Percentiles rank a stretch among this genome's conserved stretches.
phyloP scores from a whole-genome alignment of 2,329 filamentous ascomycete genomes.

The Malbranchea zuffiana region DNA sequence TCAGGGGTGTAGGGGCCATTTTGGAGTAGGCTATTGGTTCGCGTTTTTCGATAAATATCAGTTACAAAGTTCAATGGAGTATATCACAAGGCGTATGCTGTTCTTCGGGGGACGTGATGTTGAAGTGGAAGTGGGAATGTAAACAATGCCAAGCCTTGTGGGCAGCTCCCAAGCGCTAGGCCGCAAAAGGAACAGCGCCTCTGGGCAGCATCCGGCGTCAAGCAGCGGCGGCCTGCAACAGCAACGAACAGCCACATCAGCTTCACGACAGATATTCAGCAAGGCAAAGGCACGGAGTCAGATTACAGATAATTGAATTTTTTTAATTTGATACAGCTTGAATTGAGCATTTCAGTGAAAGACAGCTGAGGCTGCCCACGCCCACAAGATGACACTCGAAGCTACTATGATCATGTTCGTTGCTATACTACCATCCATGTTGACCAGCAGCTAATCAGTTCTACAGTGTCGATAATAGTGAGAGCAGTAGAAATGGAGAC shows the following conservation, averaged over 20 bases:
- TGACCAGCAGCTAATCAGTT: conserved; percentile 18
- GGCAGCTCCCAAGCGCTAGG: conserved; percentile 6
- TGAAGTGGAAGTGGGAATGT: conserved; percentile 4
- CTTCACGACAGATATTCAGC: background rate
- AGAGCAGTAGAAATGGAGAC: conserved; percentile 95
- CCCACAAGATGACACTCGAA: conserved; percentile 84
- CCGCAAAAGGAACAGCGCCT: conserved; percentile 6
- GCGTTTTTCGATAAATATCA: background rate
- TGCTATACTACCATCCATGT: conserved; percentile 2
- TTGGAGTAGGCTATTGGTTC: conserved; percentile 3
- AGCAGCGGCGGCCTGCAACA: conserved; percentile 3
- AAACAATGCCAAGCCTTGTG: conserved; percentile 12
- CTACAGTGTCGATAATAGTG: conserved; percentile 91
- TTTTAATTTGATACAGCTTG: too few species aligned
- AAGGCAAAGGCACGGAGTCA: too few species aligned
- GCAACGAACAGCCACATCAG: background rate
- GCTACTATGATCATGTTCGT: conserved; percentile 86
- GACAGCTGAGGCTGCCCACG: background rate
- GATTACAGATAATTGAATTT: too few species aligned
- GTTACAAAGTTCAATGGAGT: too few species aligned
- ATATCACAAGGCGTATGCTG: too few species aligned
- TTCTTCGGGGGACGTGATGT: too few species aligned
- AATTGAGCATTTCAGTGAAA: background rate
- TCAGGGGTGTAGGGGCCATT: conserved; percentile 28
- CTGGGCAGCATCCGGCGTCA: background rate